Conservation (phyloP, 257 asterid species). For the Gentiana straminea region DNA sequence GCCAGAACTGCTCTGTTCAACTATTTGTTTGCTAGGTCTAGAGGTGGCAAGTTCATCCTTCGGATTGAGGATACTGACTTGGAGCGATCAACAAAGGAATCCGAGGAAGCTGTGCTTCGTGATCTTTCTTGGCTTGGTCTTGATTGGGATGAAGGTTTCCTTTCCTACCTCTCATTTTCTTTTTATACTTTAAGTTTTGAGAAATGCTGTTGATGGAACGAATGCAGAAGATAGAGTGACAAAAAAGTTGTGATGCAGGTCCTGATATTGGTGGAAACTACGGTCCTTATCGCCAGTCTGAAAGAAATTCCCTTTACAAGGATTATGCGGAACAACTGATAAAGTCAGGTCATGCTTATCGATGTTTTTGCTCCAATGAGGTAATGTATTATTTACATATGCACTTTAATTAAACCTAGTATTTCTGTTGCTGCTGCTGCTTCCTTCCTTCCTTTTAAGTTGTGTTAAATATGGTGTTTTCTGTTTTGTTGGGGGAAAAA, state of each 20-base stretch:
- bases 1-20: constrained; percentile 97
- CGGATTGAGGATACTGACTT: constrained; percentile 94
- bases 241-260: constrained; percentile 27
- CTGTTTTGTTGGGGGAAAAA: constrained; percentile 7
- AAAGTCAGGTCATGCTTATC: constrained; percentile 74
- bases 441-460: neutral
- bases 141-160: constrained; percentile 84
- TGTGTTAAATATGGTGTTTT: neutral
- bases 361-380: constrained; percentile 88
- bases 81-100: constrained; percentile 91
- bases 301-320: constrained; percentile 82
- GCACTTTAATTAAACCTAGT: neutral
- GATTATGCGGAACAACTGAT: constrained; percentile 70
- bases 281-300: constrained; percentile 94
- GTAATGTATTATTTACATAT: constrained; percentile 14
- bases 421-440: neutral
- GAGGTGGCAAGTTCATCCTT: constrained; percentile 78
- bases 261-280: constrained; percentile 77
- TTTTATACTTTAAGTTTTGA: too few species aligned
- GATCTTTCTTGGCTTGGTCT: constrained; percentile 98
- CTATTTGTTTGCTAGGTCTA: constrained; percentile 81
- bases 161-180: neutral
- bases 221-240: neutral
- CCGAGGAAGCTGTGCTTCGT: constrained; percentile 80
- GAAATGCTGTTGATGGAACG: too few species aligned